phyloP scores from a whole-genome alignment of 1,139 yeast genomes.

The Hyphopichia pseudoburtonii region DNA sequence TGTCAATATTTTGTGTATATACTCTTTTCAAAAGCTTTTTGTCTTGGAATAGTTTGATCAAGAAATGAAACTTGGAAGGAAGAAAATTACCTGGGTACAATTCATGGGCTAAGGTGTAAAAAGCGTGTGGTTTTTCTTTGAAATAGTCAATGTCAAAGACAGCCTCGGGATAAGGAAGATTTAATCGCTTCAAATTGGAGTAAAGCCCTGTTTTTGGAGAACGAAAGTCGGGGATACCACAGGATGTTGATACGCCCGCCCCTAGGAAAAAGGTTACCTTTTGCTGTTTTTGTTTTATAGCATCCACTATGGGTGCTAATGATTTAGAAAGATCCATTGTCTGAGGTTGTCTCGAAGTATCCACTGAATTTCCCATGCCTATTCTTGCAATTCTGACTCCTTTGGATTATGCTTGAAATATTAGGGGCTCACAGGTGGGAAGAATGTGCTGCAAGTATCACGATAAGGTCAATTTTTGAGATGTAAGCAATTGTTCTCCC shows the following conservation, averaged over 20 bases:
- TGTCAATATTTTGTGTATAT: conserved; percentile 91
- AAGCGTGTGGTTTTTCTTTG: conserved; percentile 72
- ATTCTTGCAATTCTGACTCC: neutral
- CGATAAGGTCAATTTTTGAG: neutral
- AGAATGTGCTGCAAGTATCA: neutral
- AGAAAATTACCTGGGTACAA: conserved; percentile 82
- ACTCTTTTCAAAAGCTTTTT: conserved; percentile 62
- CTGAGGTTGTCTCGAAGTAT: neutral
- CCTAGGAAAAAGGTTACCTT: conserved; percentile 63
- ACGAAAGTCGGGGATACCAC: conserved; percentile 94
- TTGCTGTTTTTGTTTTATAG: conserved; percentile 20
- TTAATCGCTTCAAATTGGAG: conserved; percentile 69
- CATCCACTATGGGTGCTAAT: conserved; percentile 21
- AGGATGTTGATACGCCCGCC: conserved; percentile 90
- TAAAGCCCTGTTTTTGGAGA: conserved; percentile 91
- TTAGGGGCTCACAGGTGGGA: too few relatives aligned
- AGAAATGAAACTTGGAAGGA: conserved; percentile 79
- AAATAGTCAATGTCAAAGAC: conserved; percentile 89
- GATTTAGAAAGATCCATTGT: neutral
- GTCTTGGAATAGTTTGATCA: conserved; percentile 66
- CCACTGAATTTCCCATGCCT: conserved; percentile 1
- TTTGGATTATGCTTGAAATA: neutral
- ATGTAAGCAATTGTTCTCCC: neutral
- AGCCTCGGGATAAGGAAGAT: conserved; percentile 91
- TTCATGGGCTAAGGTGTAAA: conserved; percentile 80